phyloP scores from a whole-genome alignment of 1,284 basidiomycete genomes.

The Tetrapyrgos nigripes region DNA sequence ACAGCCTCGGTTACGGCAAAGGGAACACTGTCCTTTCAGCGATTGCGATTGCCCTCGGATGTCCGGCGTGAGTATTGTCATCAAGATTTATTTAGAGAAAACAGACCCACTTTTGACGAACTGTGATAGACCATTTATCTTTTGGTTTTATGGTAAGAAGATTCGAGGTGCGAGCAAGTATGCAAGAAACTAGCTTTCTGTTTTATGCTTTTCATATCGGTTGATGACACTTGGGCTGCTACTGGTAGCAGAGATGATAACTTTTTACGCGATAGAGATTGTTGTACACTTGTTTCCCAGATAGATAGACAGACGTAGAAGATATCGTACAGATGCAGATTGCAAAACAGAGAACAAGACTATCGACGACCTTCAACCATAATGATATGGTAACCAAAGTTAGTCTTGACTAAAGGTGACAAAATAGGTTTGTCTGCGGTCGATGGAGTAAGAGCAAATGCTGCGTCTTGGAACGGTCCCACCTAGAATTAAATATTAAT shows the following conservation, averaged over 20 bases:
- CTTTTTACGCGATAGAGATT: too few species aligned
- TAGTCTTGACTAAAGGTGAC: conserved; percentile 79
- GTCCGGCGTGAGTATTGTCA: conserved; percentile 72
- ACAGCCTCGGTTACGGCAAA: conserved; percentile 66
- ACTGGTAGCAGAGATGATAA: too few species aligned
- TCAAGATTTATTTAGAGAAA: too few species aligned
- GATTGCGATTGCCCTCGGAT: conserved; percentile 61
- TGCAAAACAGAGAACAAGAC: neutral
- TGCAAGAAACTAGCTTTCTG: conserved; percentile 4
- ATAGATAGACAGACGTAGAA: neutral
- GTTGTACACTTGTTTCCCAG: neutral
- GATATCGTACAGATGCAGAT: neutral
- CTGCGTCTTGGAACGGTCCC: conserved; percentile 83
- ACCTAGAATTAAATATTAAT: conserved; percentile 19
- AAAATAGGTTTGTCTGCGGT: conserved; percentile 77
- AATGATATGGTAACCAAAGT: conserved; percentile 87
- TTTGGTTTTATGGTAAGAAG: conserved; percentile 19
- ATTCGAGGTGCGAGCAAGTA: conserved; percentile 15
- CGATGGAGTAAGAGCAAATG: conserved; percentile 79
- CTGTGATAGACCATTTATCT: conserved; percentile 16
- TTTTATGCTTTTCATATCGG: too few species aligned
- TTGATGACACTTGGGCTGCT: too few species aligned
- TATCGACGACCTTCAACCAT: conserved; percentile 84
- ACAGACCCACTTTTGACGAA: too few species aligned
- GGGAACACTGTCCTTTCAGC: conserved; percentile 67